phyloP scores from a whole-genome alignment of 2,329 filamentous ascomycete genomes.

The Aureobasidium sp. region DNA sequence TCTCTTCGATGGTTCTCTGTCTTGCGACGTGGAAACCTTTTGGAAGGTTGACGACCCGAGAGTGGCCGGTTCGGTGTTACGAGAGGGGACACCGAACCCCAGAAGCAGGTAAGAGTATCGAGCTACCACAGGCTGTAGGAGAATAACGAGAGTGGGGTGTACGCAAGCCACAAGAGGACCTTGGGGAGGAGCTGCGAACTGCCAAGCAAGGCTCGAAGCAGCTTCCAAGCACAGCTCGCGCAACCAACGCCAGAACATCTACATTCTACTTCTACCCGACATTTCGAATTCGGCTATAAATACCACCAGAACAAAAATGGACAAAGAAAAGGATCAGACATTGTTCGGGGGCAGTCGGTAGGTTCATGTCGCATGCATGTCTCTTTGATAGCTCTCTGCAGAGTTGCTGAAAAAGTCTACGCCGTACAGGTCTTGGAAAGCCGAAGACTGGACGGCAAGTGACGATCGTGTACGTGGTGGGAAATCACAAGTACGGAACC shows the following conservation, averaged over 20 bases:
- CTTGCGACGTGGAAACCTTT: neutral
- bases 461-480: slow-evolving; percentile 76
- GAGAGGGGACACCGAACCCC: neutral
- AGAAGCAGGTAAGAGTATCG: neutral
- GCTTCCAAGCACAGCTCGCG: slow-evolving; percentile 6
- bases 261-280: neutral
- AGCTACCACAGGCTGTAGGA: slow-evolving; percentile 6
- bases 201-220: slow-evolving; percentile 2
- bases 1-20: neutral
- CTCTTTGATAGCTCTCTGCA: slow-evolving; percentile 4
- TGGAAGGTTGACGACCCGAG: too few species aligned
- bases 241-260: slow-evolving; percentile 8
- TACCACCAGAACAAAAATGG: slow-evolving; percentile 9
- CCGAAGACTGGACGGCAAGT: slow-evolving; percentile 57
- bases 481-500: slow-evolving; percentile 46
- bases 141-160: slow-evolving; percentile 10
- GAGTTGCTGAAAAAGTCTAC: slow-evolving; percentile 4
- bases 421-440: slow-evolving; percentile 44
- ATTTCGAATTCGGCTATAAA: neutral
- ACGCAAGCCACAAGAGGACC: slow-evolving; percentile 10
- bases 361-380: slow-evolving; percentile 16
- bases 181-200: neutral
- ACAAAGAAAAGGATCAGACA: slow-evolving; percentile 8
- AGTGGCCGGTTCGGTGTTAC: slow-evolving; percentile 13
- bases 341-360: slow-evolving; percentile 31